phyloP scores from a whole-genome alignment of 1,284 basidiomycete species.

The Wallemia mellicola region DNA sequence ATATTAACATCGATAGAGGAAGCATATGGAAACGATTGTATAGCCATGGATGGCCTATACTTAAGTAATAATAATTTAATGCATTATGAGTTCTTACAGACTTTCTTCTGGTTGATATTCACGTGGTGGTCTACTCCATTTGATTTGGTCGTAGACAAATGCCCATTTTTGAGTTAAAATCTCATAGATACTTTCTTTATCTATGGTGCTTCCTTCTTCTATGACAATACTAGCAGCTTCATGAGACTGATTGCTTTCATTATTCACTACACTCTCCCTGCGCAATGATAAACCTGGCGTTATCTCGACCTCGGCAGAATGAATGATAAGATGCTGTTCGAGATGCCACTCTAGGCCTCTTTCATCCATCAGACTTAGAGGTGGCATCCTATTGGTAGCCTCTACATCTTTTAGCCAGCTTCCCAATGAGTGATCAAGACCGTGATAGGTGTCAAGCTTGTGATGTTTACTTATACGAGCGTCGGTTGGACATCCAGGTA shows the following conservation, averaged over 20 bases:
- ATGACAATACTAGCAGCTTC: conserved; percentile 2
- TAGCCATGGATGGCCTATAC: neutral
- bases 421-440: neutral
- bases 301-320: neutral
- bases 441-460: no score
- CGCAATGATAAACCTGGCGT: neutral
- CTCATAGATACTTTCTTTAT: neutral
- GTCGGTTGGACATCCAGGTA: neutral
- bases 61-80: neutral
- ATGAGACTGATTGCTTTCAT: conserved; percentile 20
- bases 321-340: neutral
- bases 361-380: neutral
- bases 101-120: no score
- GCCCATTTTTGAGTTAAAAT: neutral
- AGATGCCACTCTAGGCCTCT: neutral
- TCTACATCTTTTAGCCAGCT: neutral
- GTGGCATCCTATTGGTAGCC: neutral
- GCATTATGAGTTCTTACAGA: no score
- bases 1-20: neutral
- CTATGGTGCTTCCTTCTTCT: neutral
- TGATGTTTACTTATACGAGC: neutral
- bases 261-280: neutral
- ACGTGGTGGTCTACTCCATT: neutral
- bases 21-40: neutral
- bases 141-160: neutral